Conservation (phyloP, 345 rosid genomes). For the Ceriops zippeliana region DNA sequence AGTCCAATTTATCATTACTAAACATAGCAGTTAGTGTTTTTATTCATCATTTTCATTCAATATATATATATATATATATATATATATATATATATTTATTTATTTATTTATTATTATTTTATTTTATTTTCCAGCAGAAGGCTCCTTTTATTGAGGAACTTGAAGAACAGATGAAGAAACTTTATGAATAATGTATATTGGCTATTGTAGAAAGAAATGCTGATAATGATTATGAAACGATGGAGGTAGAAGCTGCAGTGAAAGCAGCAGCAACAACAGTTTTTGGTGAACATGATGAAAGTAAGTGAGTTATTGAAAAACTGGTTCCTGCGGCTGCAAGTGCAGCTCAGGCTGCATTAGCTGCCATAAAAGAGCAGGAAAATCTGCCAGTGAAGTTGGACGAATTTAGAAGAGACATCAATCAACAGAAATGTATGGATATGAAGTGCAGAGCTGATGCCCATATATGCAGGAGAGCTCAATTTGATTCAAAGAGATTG, state of each 20-base stretch:
- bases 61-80: background rate
- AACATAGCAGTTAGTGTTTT: too few species aligned
- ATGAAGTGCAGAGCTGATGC: conserved; percentile 74
- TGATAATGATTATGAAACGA: conserved; percentile 76
- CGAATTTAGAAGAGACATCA: conserved; percentile 91
- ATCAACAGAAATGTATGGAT: conserved; percentile 81
- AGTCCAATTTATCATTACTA: too few species aligned
- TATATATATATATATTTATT: too few species aligned
- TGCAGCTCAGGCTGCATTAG: conserved; percentile 75
- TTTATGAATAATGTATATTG: conserved; percentile 65
- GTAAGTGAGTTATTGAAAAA: conserved; percentile 1
- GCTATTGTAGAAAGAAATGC: conserved; percentile 66
- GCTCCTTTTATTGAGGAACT: conserved; percentile 86
- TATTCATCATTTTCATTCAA: conserved; percentile 2
- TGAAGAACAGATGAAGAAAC: conserved; percentile 81
- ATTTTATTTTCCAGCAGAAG: conserved; percentile 52
- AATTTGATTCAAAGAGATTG: conserved; percentile 61
- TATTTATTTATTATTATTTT: too few species aligned
- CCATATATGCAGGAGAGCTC: conserved; percentile 61
- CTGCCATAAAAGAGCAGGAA: conserved; percentile 54
- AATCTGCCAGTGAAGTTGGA: conserved; percentile 70
- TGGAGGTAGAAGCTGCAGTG: conserved; percentile 78
- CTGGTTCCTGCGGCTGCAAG: conserved; percentile 37
- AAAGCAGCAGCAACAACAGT: conserved; percentile 62
- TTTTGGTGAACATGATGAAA: conserved; percentile 56